Conservation (phyloP, 2,329 filamentous ascomycete species). For the Botryotinia narcissicola region DNA sequence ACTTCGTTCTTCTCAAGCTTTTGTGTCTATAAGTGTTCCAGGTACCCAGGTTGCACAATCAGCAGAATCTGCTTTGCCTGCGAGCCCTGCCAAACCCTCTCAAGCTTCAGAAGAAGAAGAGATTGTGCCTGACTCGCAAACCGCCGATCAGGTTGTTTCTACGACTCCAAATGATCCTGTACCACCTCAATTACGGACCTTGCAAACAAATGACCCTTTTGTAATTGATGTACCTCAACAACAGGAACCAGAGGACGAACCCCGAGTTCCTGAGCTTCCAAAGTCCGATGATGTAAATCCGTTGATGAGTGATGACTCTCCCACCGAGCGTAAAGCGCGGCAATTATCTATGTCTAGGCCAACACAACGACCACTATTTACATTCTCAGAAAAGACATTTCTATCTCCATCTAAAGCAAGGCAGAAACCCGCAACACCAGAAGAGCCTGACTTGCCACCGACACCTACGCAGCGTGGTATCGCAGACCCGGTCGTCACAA, state of each 20-base stretch:
- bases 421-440: constrained; percentile 28
- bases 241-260: not conserved
- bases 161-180: constrained; percentile 12
- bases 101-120: constrained; percentile 7
- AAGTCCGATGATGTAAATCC: constrained; percentile 3
- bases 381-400: not conserved
- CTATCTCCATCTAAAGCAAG: not conserved
- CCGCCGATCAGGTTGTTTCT: not conserved
- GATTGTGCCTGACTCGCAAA: not conserved
- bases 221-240: not conserved
- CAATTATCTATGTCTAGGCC: constrained; percentile 15
- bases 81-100: not conserved
- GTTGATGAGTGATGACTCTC: constrained; percentile 17
- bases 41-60: not conserved
- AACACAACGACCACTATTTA: constrained; percentile 6
- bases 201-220: not conserved
- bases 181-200: not conserved
- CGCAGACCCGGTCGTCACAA: constrained; percentile 52
- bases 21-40: constrained; percentile 16
- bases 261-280: not conserved
- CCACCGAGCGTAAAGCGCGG: constrained; percentile 13
- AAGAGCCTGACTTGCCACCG: constrained; percentile 64
- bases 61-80: not conserved
- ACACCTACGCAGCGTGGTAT: constrained; percentile 50
- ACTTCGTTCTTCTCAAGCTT: constrained; percentile 8